phyloP scores from a whole-genome alignment of 1,284 basidiomycete genomes.

The Mycena citricolor region DNA sequence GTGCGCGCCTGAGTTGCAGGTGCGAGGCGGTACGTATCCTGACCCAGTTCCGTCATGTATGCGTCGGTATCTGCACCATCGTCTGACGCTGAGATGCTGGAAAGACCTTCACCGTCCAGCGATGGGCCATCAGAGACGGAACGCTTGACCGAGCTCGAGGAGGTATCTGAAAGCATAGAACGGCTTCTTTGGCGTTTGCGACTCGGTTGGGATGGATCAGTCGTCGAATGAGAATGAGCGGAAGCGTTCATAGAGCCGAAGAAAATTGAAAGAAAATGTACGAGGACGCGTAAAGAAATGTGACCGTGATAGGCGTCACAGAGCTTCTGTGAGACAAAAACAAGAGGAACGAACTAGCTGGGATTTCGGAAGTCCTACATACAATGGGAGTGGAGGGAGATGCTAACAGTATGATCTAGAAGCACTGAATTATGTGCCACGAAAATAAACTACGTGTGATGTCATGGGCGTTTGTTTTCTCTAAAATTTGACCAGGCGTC shows the following conservation, averaged over 20 bases:
- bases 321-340: too few species aligned
- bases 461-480: conserved; percentile 27
- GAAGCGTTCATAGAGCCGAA: conserved; percentile 18
- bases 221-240: conserved; percentile 16
- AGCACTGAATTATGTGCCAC: too few species aligned
- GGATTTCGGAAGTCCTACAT: too few species aligned
- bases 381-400: too few species aligned
- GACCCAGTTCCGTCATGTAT: conserved; percentile 72
- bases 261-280: conserved; percentile 8
- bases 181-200: conserved; percentile 49
- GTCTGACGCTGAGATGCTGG: conserved; percentile 41
- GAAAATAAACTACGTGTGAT: too few species aligned
- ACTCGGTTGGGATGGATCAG: conserved; percentile 32
- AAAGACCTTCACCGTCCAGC: conserved; percentile 45
- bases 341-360: too few species aligned
- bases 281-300: conserved; percentile 16
- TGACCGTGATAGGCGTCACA: conserved; percentile 11
- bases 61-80: conserved; percentile 57
- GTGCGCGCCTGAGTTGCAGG: conserved; percentile 26
- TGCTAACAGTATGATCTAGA: too few species aligned
- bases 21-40: conserved; percentile 35
- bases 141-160: conserved; percentile 70
- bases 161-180: conserved; percentile 50
- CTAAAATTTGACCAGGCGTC: conserved; percentile 59
- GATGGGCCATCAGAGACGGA: conserved; percentile 60